phyloP scores from a whole-genome alignment of 225 moss, liverwort and hornwort species.

The Physcomitrellopsis africana region DNA sequence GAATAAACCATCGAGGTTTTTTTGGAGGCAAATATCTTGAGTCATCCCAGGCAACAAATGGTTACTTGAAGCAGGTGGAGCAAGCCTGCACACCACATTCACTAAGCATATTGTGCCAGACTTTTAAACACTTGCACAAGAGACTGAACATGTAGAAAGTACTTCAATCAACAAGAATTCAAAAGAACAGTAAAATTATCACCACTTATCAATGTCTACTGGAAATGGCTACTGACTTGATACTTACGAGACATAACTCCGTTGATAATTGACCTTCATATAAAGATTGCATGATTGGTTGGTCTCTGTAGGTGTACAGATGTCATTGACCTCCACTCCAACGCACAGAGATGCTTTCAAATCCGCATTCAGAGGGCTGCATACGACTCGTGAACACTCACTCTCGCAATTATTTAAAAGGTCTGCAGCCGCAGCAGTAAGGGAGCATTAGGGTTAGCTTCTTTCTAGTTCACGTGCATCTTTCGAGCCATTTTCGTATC shows the following conservation, averaged over 20 bases:
- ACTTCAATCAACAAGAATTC: not conserved
- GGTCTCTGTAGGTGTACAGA: not conserved
- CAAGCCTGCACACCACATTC: constrained; percentile 17
- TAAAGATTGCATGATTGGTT: constrained; percentile 16
- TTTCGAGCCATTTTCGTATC: not conserved
- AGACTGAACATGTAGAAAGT: not conserved
- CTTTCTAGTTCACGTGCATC: not conserved
- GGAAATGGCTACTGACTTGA: not conserved
- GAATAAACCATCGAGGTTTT: constrained; percentile 11
- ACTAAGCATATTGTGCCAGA: not conserved
- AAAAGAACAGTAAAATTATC: no score
- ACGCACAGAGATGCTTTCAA: constrained; percentile 5
- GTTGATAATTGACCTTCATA: constrained; percentile 18
- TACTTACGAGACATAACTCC: not conserved
- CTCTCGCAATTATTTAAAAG: not conserved
- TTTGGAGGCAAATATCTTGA: constrained; percentile 22
- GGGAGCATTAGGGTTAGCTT: not conserved
- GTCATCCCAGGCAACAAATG: constrained; percentile 6
- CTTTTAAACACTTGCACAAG: not conserved
- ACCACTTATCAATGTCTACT: not conserved
- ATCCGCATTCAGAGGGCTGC: constrained; percentile 4
- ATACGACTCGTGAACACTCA: constrained; percentile 21
- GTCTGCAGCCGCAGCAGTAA: not conserved
- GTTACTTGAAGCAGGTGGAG: not conserved
- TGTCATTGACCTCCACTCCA: constrained; percentile 3